Base-by-base conservation (phyloP, 106 monocot genomes). In the Amphibolis antarctica region DNA sequence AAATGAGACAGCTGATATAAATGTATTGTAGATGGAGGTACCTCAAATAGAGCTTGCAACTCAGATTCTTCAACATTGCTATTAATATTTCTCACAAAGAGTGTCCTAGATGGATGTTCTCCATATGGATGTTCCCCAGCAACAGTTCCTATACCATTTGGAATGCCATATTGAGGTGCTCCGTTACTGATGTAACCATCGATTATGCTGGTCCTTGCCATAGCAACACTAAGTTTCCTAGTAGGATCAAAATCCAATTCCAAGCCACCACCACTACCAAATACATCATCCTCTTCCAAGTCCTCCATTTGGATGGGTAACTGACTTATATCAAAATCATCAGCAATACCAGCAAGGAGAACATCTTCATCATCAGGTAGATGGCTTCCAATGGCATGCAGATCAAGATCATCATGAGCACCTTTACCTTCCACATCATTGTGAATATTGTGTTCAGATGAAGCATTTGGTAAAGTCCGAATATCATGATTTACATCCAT, bases 1-100 rank as follows among this genome's bases (percentile, higher is more conserved):
- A 45, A 19, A 21, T n/a, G n/a, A 0, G 10, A 21, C 2, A 9
- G 2, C 18, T 19, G 22, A 74, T 67, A 20, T 27, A 47, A 43
- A 44, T 46, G 21, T 43, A 61, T 24, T 3, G 10, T 46, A 42
- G 9, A 53, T 36, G 28, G 19, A 54, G 20, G 44, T 79, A 92
- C 92, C 81, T 84, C 81, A 82, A 92, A 92, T 10, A 86, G 84
- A 30, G 73, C 47, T n/a, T 70, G 66, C 69, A 92, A 60, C 69
- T 92, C 92, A 26, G 79, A 92, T 55, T 92, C 92, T 69, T 92
- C 92, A 71, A 92, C 86, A 63, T 82, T 92, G 71, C 92, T 92
- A 67, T 84, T 86, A 23, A 92, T 86, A 67, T 86, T 92, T 50
- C 92, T 63, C 7, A 92, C 92, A 69, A 92, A 92, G 44, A 92